Evolutionary conservation across 73 alveolate species (phyloP).

Genomic region (Paramecium caudatum): DNA sequence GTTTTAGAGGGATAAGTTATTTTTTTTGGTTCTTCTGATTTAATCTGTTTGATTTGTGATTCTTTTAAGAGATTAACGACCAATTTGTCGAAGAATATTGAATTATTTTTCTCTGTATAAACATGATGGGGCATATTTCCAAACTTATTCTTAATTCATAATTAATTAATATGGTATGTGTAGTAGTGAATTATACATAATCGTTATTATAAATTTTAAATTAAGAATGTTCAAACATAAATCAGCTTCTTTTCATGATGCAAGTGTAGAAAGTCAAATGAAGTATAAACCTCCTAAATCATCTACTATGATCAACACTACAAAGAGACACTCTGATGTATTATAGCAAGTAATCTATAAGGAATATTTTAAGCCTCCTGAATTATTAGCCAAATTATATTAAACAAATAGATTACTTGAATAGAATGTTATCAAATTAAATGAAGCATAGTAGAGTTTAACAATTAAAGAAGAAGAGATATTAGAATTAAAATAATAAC

Average conservation of each 20-base stretch:
- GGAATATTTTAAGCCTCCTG: constrained; percentile 6
- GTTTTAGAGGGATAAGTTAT: neutral
- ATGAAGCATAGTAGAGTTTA: neutral
- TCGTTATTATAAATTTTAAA: constrained; percentile 47
- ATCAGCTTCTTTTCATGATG: constrained; percentile 63
- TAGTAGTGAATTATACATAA: neutral
- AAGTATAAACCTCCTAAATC: constrained; percentile 32
- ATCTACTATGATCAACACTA: neutral
- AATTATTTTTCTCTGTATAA: constrained; percentile 29
- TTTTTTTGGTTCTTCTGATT: neutral
- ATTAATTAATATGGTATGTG: neutral
- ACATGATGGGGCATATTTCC: constrained; percentile 27
- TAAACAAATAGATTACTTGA: constrained; percentile 29
- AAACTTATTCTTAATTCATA: too few species aligned
- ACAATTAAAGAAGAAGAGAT: constrained; percentile 5
- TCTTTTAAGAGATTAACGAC: constrained; percentile 18
- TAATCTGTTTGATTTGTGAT: neutral
- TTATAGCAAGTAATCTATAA: neutral
- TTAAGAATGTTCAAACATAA: constrained; percentile 54
- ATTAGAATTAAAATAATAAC: constrained; percentile 19
- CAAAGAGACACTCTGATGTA: constrained; percentile 37
- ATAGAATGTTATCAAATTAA: neutral
- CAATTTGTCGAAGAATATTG: constrained; percentile 1
- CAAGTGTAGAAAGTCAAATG: neutral
- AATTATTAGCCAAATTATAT: constrained; percentile 53